Base-by-base conservation (phyloP, 2,329 filamentous ascomycete species). In the Ascochyta lentis region DNA sequence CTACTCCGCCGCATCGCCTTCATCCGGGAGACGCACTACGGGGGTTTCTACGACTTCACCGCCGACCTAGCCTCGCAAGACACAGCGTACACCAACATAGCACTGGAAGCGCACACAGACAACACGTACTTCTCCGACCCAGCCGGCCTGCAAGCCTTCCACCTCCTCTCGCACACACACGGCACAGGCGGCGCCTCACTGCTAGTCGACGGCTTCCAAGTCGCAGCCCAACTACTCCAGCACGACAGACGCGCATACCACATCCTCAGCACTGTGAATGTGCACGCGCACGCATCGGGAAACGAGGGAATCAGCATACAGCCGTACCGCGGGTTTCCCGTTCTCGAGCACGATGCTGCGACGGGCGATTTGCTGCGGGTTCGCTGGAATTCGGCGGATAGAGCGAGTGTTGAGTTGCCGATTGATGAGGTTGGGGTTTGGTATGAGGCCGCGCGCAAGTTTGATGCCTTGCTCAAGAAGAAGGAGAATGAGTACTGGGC, bases 111-210 rank as follows among this genome's bases (percentile, higher is more conserved):
- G 0, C 95, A 99, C 76, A 98, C 94, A 1, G 95, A 99, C 77
- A 98, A 86, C 6, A 96, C 94, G 1, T 98, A 99, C 76, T 98
- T 98, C 78, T 92, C 87, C 22, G 94, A 98, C 60, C 94, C 95
- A 0, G 88, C 91, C 2, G 92, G 94, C 9, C 83, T 99, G 31
- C 95, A 99, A 74, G 87, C 95, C 24, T 96, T 99, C 76, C 95
- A 99, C 71, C 81, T 97, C 42, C 84, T 98, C 26, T 95, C 91
- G 0, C 91, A 96, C 73, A 89, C 87, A 7, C 77, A 82, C 2
- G 84, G 86, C 22, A 73, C 75, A 3, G 95, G 94, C 9, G 95
- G 95, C 6, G 81, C 86, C 48, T 93, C 89, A 0, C 80, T 96
- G 0, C 86, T 99, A 1, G 89, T 96, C 0, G 95, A 99, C 73